Evolutionary conservation across 257 asterid genomes (phyloP).

Genomic region (Solanum neorickii): DNA sequence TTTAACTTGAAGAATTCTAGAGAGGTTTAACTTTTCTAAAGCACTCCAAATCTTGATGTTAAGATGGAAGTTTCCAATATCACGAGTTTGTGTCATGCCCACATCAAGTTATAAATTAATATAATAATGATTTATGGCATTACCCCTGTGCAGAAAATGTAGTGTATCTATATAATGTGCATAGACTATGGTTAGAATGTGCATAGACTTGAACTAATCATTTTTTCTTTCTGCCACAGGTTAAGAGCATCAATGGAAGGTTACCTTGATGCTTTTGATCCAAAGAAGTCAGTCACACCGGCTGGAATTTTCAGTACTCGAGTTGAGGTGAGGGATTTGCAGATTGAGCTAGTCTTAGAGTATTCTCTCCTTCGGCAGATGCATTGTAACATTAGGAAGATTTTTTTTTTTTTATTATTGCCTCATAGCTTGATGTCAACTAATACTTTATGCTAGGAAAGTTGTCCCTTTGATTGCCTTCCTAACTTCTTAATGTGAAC

Average conservation of each 20-base stretch:
- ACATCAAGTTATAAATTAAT: neutral
- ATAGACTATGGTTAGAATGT: neutral
- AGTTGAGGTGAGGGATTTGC: slow-evolving; percentile 52
- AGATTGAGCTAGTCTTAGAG: neutral
- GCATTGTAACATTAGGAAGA: neutral
- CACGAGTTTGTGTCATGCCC: neutral
- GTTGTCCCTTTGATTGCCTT: neutral
- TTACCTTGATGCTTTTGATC: slow-evolving; percentile 73
- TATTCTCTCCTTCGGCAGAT: neutral
- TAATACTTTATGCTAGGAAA: neutral
- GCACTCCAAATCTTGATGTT: neutral
- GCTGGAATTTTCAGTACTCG: slow-evolving; percentile 65
- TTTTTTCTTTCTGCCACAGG: slow-evolving; percentile 32
- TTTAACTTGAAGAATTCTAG: neutral
- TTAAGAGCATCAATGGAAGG: slow-evolving; percentile 84
- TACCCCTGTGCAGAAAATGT: neutral
- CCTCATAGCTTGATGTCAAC: neutral
- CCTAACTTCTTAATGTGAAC: neutral
- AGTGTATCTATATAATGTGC: neutral
- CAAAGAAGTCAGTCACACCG: slow-evolving; percentile 56
- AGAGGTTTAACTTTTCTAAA: neutral
- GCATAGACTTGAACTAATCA: neutral
- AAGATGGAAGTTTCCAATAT: neutral
- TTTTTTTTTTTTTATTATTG: neutral
- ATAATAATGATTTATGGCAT: neutral